A percentile compares a stretch with the other conserved stretches of the same genome.
Conservation (phyloP, 306 rosid species). For the Benincasa hispida region DNA sequence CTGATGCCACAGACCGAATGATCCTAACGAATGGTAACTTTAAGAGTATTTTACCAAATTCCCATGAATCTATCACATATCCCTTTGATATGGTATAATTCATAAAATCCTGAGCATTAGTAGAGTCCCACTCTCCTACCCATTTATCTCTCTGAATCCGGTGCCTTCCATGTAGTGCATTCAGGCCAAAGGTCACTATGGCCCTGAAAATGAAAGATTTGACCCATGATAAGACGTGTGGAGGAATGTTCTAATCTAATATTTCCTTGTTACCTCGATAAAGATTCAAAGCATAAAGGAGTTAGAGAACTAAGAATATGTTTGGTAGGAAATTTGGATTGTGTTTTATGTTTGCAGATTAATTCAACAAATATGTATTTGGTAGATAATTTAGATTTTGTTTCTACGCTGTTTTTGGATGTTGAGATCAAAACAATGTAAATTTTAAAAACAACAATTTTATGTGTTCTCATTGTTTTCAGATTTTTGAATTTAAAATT, state of each 20-base stretch:
- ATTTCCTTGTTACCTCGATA: background rate
- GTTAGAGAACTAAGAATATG: background rate
- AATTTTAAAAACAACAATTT: too few relatives aligned
- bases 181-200: slow-evolving; percentile 73
- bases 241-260: background rate
- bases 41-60: slow-evolving; percentile 46
- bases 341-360: too few relatives aligned
- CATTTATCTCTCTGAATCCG: slow-evolving; percentile 22
- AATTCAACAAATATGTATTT: too few relatives aligned
- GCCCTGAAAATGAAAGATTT: slow-evolving; percentile 38
- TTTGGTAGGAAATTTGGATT: too few relatives aligned
- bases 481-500: too few relatives aligned
- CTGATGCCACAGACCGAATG: background rate
- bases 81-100: slow-evolving; percentile 61
- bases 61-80: slow-evolving; percentile 75
- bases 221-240: background rate
- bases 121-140: slow-evolving; percentile 85
- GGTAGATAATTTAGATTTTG: too few relatives aligned
- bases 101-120: slow-evolving; percentile 48
- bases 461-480: too few relatives aligned
- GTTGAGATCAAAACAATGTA: too few relatives aligned
- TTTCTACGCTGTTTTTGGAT: too few relatives aligned
- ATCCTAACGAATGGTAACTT: background rate
- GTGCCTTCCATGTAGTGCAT: slow-evolving; percentile 82
- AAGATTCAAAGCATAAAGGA: background rate